Evolutionary conservation across 306 rosid species (phyloP).

Genomic region (Corylus avellana): DNA sequence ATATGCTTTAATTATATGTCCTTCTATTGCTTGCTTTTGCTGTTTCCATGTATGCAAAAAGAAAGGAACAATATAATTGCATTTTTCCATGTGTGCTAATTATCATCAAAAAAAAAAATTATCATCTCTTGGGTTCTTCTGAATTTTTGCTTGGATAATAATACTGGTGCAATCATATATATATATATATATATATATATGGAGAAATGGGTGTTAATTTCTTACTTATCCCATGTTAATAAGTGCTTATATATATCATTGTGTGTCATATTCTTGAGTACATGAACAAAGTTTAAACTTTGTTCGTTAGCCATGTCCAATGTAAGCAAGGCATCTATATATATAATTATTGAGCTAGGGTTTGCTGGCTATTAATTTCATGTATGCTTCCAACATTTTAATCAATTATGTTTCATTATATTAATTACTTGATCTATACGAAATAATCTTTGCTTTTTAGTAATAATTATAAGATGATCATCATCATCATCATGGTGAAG

Average conservation of each 20-base stretch:
- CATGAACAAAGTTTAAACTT: not conserved
- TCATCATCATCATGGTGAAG: not conserved
- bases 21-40: not conserved
- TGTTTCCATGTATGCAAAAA: constrained; percentile 7
- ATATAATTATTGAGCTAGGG: constrained; percentile 4
- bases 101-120: not conserved
- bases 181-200: not conserved
- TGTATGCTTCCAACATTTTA: not conserved
- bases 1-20: not conserved
- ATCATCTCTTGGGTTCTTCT: not conserved
- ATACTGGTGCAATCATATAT: not conserved
- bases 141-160: not conserved
- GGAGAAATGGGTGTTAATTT: not conserved
- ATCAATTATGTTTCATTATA: not conserved
- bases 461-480: not conserved
- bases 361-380: not conserved
- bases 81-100: not conserved
- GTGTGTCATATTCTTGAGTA: not conserved
- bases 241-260: not conserved
- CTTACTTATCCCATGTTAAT: not conserved
- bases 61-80: constrained; percentile 5
- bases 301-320: not conserved
- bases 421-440: not conserved
- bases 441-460: not conserved
- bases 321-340: not conserved